Evolutionary conservation across 2,329 filamentous ascomycete genomes (phyloP), one percentile per base, ranked within the genome.

Genomic region (Epichloe amarillans): DNA sequence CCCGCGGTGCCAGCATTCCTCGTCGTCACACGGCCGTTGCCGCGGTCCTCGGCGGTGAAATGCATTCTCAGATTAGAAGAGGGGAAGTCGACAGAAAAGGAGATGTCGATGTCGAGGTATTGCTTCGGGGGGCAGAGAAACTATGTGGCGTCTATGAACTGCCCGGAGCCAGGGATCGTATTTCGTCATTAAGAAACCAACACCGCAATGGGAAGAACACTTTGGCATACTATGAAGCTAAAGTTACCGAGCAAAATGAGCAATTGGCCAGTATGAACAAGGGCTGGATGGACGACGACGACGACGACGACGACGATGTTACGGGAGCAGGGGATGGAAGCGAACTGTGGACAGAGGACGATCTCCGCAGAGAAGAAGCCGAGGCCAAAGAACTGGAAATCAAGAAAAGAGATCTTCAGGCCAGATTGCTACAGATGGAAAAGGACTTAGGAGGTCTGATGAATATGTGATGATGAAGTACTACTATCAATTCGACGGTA

Each of bases 61-160:
- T 97, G 65, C 88, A 95, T 65, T 82, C 87, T 44, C 79, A 86
- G 64, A 88, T 96, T 71, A 55, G 23, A 79, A 68, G 55, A 74
- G 63, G 76, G 74, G 77, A 77, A 44, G 71, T 69, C 41, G 64
- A 67, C 52, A 62, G 63, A 49, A 63, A 76, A 55, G 84, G 83
- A 10, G 88, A 94, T 23, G 76, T 96, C 2, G 88, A 97, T 65
- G 82, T 97, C 3, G 87, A 95, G 60, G 76, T 95, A 1, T 70
- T 98, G 33, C 74, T 98, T 21, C 76, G 79, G 49, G 90, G 90
- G 91, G 91, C 90, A 0, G 89, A 96, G 72, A 95, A 89, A 72
- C 76, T 97, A 33, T 90, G 89, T 58, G 78, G 78, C 43, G 90
- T 96, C 30, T 97, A 96, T 63, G 84, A 88, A 36, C 76, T 95